phyloP scores from a whole-genome alignment of 2,329 filamentous ascomycete genomes.

The Arthrobotrys musiformis region DNA sequence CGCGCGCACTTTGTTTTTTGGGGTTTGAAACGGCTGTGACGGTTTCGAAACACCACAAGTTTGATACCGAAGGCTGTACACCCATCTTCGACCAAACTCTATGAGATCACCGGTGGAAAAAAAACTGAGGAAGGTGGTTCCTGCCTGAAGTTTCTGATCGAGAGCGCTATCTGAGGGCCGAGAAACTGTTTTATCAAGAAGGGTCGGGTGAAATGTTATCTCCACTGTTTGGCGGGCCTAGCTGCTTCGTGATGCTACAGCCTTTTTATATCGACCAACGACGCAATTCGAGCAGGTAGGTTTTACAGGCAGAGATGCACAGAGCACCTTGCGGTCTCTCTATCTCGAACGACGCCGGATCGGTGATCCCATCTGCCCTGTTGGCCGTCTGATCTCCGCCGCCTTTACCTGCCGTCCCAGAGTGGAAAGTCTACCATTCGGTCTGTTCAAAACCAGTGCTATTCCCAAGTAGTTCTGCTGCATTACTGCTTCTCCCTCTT shows the following conservation, averaged over 20 bases:
- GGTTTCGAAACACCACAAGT: conserved; percentile 54
- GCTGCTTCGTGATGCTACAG: conserved; percentile 28
- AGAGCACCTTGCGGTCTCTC: conserved; percentile 11
- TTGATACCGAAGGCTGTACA: conserved; percentile 43
- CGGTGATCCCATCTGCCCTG: conserved; percentile 8
- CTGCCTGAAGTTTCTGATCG: neutral
- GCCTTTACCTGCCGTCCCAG: conserved; percentile 29
- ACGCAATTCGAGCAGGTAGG: conserved; percentile 32
- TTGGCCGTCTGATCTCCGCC: neutral
- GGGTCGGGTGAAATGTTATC: conserved; percentile 13
- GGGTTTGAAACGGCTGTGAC: conserved; percentile 50
- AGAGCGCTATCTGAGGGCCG: conserved; percentile 39
- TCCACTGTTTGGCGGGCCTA: conserved; percentile 36
- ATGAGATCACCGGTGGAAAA: conserved; percentile 13
- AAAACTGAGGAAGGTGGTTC: conserved; percentile 7
- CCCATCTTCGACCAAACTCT: conserved; percentile 11
- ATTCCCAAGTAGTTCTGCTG: conserved; percentile 43
- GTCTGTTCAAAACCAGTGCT: conserved; percentile 40
- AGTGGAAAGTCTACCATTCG: conserved; percentile 38
- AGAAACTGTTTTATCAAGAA: conserved; percentile 34
- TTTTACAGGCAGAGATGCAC: conserved; percentile 23
- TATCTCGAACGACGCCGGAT: conserved; percentile 50
- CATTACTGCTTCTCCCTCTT: conserved; percentile 27
- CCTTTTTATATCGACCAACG: conserved; percentile 43
- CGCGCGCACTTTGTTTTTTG: conserved; percentile 17